Conservation (phyloP, 805 yeast species). For the Nakazawaea holstii region DNA sequence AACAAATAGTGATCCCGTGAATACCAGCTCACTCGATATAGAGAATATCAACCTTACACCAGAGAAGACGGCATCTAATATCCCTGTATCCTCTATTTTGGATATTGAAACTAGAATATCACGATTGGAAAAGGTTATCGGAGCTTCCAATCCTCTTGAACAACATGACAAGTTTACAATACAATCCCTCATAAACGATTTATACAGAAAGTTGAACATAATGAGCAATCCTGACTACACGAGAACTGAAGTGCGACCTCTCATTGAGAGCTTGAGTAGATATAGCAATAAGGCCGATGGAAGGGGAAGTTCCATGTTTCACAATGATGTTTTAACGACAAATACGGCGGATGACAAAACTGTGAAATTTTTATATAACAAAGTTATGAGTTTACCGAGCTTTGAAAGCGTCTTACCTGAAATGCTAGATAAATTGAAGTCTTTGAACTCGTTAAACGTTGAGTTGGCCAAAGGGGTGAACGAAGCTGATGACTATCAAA, state of each 20-base stretch:
- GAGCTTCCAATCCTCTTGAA: constrained; percentile 9
- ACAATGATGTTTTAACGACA: neutral
- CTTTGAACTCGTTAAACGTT: constrained; percentile 14
- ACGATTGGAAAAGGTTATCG: constrained; percentile 12
- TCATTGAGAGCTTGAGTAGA: constrained; percentile 12
- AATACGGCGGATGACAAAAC: constrained; percentile 15
- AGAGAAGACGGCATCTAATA: neutral
- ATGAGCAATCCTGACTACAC: constrained; percentile 15
- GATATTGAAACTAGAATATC: constrained; percentile 14
- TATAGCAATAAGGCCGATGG: constrained; percentile 11
- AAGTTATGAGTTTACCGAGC: constrained; percentile 16
- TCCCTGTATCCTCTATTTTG: neutral
- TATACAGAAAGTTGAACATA: constrained; percentile 18
- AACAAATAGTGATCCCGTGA: neutral
- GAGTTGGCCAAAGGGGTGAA: constrained; percentile 6
- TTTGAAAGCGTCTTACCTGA: constrained; percentile 14
- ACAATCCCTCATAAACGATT: constrained; percentile 21
- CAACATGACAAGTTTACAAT: constrained; percentile 12
- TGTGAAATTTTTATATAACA: constrained; percentile 16
- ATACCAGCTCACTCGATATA: neutral
- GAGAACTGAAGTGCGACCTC: constrained; percentile 12
- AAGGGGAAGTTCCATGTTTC: constrained; percentile 7
- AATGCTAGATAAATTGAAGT: constrained; percentile 16
- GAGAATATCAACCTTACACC: constrained; percentile 4
- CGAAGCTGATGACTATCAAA: constrained; percentile 14